Base-by-base conservation (phyloP, 2,329 filamentous ascomycete genomes). In the Cercospora sp. region DNA sequence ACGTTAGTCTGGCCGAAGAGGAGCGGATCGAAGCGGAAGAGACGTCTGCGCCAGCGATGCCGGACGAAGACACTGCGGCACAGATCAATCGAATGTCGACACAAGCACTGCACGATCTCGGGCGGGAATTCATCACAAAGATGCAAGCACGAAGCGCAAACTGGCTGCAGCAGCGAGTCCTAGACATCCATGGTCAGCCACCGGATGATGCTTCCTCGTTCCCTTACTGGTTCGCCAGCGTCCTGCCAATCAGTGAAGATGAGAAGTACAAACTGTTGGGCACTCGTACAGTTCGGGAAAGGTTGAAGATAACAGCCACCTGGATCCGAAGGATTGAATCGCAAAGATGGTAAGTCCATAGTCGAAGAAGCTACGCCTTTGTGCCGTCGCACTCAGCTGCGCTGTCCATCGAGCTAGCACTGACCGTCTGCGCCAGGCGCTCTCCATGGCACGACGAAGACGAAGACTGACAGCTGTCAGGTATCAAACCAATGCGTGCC, bases 151-250 rank as follows among this genome's bases (percentile, higher is more conserved):
- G 88, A 63, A 91, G 89, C 67, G 90, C 89, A 0, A 86, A 87
- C 0, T 96, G 92, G 93, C 82, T 96, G 30, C 87, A 91, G 65
- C 85, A 89, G 48, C 87, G 90, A 8, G 89, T 94, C 36, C 81
- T 94, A 31, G 81, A 87, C 33, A 88, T 91, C 5, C 95, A 94
- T 72, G 93, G 93, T 12, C 87, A 91, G 67, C 90, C 90, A 20
- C 93, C 93, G 0, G 83, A 87, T 16, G 92, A 96, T 74, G 89
- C 92, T 0, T 89, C 89, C 3, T 78, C 87, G 1, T 95, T 97
- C 72, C 91, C 93, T 0, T 97, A 93, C 85, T 97, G 94, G 94
- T 90, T 97, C 72, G 93, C 91, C 9, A 92, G 88, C 75, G 89
- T 95, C 20, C 80, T 96, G 12, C 93, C 93, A 0, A 88, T 95